Evolutionary conservation across 129 eudicot species (phyloP).

Genomic region (Flaveria ramosissima): DNA sequence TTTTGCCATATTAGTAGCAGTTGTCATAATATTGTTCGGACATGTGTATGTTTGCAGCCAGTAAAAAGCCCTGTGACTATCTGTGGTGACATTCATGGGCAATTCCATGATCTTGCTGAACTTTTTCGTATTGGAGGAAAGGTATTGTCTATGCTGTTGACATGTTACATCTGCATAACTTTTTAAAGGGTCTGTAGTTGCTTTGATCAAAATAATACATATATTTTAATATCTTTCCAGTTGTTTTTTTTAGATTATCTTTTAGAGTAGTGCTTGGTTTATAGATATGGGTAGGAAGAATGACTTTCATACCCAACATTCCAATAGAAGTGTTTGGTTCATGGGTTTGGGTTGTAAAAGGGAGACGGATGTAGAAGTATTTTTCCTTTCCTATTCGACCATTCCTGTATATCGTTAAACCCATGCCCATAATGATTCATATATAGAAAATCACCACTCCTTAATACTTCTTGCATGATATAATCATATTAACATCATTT

Average conservation of each 20-base stretch:
- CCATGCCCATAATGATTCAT: no score
- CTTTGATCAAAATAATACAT: no score
- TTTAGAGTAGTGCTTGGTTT: no score
- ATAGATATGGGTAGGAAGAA: no score
- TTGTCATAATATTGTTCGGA: slow-evolving; percentile 9
- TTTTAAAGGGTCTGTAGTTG: background rate
- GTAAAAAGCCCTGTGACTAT: slow-evolving; percentile 86
- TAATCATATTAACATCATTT: slow-evolving; percentile 19
- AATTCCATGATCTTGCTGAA: slow-evolving; percentile 86
- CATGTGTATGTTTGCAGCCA: slow-evolving; percentile 54
- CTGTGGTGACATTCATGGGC: slow-evolving; percentile 92
- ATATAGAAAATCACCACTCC: background rate
- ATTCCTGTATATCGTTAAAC: background rate
- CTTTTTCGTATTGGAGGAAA: slow-evolving; percentile 91
- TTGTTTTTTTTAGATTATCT: no score
- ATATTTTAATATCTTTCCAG: no score
- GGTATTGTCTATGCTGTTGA: slow-evolving; percentile 39
- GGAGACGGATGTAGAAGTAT: background rate
- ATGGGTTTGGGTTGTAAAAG: background rate
- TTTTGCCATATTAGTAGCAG: background rate
- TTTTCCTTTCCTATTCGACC: background rate
- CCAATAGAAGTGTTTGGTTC: no score
- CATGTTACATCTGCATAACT: background rate
- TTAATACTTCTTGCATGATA: background rate
- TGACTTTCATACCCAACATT: no score